A percentile compares a stretch with the other conserved stretches of the same genome.
phyloP scores from a whole-genome alignment of 2,329 filamentous ascomycete genomes.

The Arachnopeziza araneosa region DNA sequence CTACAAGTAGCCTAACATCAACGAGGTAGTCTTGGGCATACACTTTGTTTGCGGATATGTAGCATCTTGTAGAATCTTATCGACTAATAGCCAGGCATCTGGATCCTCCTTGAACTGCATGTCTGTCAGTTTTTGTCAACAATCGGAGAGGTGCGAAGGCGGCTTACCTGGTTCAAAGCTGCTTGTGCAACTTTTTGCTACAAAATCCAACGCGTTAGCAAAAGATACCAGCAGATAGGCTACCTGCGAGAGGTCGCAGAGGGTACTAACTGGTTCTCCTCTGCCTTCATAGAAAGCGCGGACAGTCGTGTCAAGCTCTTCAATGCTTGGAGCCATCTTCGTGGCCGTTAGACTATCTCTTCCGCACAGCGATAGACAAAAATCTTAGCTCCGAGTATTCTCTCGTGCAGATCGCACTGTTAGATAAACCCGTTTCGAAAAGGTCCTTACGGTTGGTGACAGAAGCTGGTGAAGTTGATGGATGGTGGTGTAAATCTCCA shows the following conservation, averaged over 20 bases:
- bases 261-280: slow-evolving; percentile 72
- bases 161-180: slow-evolving; percentile 79
- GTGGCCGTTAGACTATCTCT: slow-evolving; percentile 28
- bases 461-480: neutral
- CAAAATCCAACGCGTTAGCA: slow-evolving; percentile 37
- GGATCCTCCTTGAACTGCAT: slow-evolving; percentile 95
- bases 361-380: slow-evolving; percentile 19
- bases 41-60: slow-evolving; percentile 96
- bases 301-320: slow-evolving; percentile 94
- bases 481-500: slow-evolving; percentile 3
- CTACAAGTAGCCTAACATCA: slow-evolving; percentile 1
- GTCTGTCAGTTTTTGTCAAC: neutral
- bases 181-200: slow-evolving; percentile 96
- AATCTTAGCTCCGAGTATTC: slow-evolving; percentile 10
- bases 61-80: slow-evolving; percentile 91
- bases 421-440: neutral
- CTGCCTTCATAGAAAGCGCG: slow-evolving; percentile 96
- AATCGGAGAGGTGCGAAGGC: slow-evolving; percentile 15
- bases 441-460: neutral
- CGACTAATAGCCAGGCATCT: slow-evolving; percentile 94
- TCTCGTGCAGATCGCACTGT: slow-evolving; percentile 25
- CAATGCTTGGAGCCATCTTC: slow-evolving; percentile 67
- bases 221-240: slow-evolving; percentile 6
- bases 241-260: slow-evolving; percentile 1
- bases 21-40: slow-evolving; percentile 39